Evolutionary conservation across 2,329 filamentous ascomycete genomes (phyloP).

Genomic region (Fusarium virguliforme): DNA sequence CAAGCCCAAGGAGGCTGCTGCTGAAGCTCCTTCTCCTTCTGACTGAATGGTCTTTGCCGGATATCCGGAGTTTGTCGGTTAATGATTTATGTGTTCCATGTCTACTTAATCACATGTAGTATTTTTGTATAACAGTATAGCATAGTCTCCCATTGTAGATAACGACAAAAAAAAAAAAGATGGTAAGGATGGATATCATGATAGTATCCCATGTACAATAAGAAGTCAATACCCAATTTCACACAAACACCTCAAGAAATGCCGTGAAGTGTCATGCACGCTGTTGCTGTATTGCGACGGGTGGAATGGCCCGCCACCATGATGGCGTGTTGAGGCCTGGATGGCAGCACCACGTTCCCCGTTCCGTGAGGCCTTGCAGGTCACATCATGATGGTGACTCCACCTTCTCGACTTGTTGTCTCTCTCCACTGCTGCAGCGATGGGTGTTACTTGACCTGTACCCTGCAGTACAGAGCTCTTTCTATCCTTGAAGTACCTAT

Average conservation of each 20-base stretch:
- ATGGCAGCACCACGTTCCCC: constrained; percentile 15
- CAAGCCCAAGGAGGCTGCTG: constrained; percentile 37
- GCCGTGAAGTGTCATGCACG: neutral
- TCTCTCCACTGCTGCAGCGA: constrained; percentile 2
- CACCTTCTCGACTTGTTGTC: constrained; percentile 8
- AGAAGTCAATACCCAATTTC: constrained; percentile 25
- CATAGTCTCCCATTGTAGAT: constrained; percentile 21
- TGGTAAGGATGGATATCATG: constrained; percentile 13
- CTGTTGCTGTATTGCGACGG: neutral
- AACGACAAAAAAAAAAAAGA: constrained; percentile 9
- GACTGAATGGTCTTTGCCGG: neutral
- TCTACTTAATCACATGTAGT: constrained; percentile 20
- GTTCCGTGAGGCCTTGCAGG: constrained; percentile 15
- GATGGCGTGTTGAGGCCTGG: constrained; percentile 2
- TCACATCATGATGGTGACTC: constrained; percentile 23
- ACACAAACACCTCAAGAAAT: neutral
- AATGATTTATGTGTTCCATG: constrained; percentile 50
- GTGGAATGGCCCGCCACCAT: constrained; percentile 5
- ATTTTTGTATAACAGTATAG: constrained; percentile 21
- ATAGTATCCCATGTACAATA: constrained; percentile 33
- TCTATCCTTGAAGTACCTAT: too few species aligned
- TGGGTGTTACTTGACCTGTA: neutral
- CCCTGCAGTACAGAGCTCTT: neutral
- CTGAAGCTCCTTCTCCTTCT: neutral
- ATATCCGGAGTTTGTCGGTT: constrained; percentile 11